A percentile compares a stretch with the other conserved stretches of the same genome.
These are phyloP conservation scores for Saccharomycopsis vini DNA, from an alignment of 805 yeast species.

Conservation along the genomic window DNA sequence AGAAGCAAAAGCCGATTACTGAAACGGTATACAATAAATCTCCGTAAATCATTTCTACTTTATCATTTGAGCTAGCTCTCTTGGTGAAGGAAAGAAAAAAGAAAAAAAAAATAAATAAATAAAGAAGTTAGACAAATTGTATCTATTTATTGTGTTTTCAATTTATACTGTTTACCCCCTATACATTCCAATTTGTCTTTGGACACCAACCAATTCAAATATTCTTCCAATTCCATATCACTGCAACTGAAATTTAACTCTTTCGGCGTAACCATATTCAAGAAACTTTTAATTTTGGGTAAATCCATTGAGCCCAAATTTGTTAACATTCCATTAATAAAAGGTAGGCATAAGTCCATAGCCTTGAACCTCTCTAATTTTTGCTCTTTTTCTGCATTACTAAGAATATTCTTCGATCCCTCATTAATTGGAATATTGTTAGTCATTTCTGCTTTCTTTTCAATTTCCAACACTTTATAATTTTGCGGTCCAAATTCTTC, in stretches of 20 bases:
- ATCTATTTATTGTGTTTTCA: too few relatives aligned
- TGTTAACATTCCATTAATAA: slow-evolving; percentile 46
- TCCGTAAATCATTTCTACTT: too few relatives aligned
- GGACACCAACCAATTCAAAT: slow-evolving; percentile 34
- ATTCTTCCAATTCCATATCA: slow-evolving; percentile 34
- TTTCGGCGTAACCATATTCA: slow-evolving; percentile 47
- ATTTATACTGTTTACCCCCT: too few relatives aligned
- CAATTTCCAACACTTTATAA: slow-evolving; percentile 34
- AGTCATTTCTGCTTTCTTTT: slow-evolving; percentile 18
- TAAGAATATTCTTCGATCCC: slow-evolving; percentile 25
- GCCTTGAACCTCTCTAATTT: too few relatives aligned
- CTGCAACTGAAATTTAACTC: slow-evolving; percentile 32
- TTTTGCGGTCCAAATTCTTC: slow-evolving; percentile 28
- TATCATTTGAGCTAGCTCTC: too few relatives aligned
- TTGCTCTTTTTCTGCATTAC: slow-evolving; percentile 23
- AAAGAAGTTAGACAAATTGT: too few relatives aligned
- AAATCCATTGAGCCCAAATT: slow-evolving; percentile 44
- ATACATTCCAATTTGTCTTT: slow-evolving; percentile 31
- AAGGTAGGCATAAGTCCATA: slow-evolving; percentile 34
- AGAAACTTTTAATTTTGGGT: slow-evolving; percentile 43
- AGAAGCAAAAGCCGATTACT: too few relatives aligned
- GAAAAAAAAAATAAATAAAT: too few relatives aligned
- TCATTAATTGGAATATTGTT: slow-evolving; percentile 21
- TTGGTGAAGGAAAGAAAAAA: too few relatives aligned
- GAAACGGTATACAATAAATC: too few relatives aligned